Percentiles rank a stretch among this genome's conserved stretches.
These are phyloP conservation scores for Cyclostephanos invisitatus DNA, from an alignment of 108 stramenopile genomes.

Conservation along the genomic window DNA sequence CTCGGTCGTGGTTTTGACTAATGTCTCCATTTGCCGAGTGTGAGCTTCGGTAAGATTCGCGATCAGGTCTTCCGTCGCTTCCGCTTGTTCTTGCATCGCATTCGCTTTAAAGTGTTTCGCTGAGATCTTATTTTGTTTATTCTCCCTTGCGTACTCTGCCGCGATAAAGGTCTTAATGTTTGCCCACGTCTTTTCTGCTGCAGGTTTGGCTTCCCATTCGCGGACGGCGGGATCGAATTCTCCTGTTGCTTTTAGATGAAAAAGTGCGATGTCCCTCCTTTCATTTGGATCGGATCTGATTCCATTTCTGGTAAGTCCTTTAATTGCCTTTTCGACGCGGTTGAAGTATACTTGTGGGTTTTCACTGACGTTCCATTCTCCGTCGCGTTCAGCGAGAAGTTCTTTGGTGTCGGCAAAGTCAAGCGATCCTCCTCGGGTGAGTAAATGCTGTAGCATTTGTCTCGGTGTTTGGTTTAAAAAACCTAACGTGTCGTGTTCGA, in stretches of 20 bases:
- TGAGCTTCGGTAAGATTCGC: neutral
- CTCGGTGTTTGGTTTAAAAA: no score
- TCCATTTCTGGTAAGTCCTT: neutral
- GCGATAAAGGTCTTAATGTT: neutral
- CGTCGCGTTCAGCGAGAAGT: no score
- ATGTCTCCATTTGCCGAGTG: neutral
- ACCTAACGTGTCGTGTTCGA: no score
- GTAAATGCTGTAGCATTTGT: no score
- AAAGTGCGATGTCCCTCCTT: neutral
- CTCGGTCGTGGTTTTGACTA: neutral
- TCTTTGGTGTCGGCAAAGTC: no score
- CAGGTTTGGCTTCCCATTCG: neutral
- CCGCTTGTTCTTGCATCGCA: neutral
- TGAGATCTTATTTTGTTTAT: neutral
- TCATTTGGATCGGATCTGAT: neutral
- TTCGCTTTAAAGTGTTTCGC: neutral
- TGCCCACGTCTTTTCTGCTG: slow-evolving; percentile 1
- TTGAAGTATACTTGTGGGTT: neutral
- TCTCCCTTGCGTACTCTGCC: no score
- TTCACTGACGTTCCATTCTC: neutral
- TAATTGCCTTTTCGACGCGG: neutral
- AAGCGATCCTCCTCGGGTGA: no score
- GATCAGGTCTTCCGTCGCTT: neutral
- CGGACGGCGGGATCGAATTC: slow-evolving; percentile 1
- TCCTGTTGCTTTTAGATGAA: neutral